A percentile compares a stretch with the other conserved stretches of the same genome.
phyloP scores from a whole-genome alignment of 768 basidiomycete genomes.

The Pleurotus salmoneostramineus region DNA sequence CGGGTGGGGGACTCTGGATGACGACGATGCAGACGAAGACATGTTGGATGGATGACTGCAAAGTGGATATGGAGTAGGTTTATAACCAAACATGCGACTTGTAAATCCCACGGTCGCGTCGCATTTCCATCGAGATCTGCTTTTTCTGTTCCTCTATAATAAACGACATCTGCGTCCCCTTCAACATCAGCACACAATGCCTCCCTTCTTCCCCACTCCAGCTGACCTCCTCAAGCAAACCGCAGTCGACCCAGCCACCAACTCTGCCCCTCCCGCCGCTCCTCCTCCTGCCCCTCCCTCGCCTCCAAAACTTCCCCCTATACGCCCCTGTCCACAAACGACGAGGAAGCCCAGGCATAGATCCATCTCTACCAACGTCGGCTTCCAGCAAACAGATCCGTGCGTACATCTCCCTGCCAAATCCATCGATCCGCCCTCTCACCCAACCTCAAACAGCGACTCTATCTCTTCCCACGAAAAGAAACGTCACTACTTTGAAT shows the following conservation, averaged over 20 bases:
- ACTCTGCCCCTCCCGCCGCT: neutral
- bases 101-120: too few relatives aligned
- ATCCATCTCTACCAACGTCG: conserved; percentile 50
- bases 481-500: conserved; percentile 70
- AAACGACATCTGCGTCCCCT: too few relatives aligned
- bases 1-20: conserved; percentile 46
- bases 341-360: conserved; percentile 56
- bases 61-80: conserved; percentile 2
- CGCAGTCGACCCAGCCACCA: too few relatives aligned
- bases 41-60: conserved; percentile 1
- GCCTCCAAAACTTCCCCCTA: neutral
- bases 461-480: conserved; percentile 79
- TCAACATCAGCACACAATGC: neutral
- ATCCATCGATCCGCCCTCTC: conserved; percentile 4
- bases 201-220: neutral
- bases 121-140: too few relatives aligned
- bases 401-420: conserved; percentile 23
- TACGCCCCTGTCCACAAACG: conserved; percentile 30
- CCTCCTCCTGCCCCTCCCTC: neutral
- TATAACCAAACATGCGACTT: neutral
- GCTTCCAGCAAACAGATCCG: conserved; percentile 62
- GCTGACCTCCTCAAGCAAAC: neutral
- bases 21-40: neutral
- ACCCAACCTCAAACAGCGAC: conserved; percentile 35
- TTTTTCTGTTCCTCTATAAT: too few relatives aligned